Evolutionary conservation across 2,329 filamentous ascomycete species (phyloP).

Genomic region (Calonectria pteridis): DNA sequence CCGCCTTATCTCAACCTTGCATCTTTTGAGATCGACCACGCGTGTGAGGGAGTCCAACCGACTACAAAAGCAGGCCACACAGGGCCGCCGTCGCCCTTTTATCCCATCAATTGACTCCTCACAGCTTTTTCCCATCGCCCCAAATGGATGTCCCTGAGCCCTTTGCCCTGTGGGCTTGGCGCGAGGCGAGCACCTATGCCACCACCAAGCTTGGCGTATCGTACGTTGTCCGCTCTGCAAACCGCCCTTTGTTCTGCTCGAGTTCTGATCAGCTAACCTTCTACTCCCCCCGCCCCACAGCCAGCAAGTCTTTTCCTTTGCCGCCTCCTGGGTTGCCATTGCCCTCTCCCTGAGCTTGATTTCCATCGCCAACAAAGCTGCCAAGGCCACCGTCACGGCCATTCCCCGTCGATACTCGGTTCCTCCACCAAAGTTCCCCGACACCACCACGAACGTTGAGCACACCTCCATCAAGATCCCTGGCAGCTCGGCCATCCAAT

Average conservation of each 20-base stretch:
- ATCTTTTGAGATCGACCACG: neutral
- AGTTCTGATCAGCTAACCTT: constrained; percentile 3
- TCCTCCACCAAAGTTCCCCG: constrained; percentile 70
- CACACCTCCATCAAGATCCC: constrained; percentile 73
- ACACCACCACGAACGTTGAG: constrained; percentile 69
- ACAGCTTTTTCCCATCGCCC: constrained; percentile 2
- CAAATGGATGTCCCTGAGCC: constrained; percentile 37
- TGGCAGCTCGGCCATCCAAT: constrained; percentile 79
- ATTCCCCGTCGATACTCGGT: constrained; percentile 70
- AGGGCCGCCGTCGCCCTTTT: neutral
- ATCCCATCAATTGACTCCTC: constrained; percentile 12
- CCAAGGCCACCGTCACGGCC: constrained; percentile 42
- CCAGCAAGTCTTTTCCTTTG: constrained; percentile 44
- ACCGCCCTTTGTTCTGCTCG: neutral
- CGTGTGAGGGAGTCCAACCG: too few relatives aligned
- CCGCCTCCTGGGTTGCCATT: constrained; percentile 47
- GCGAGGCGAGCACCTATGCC: constrained; percentile 35
- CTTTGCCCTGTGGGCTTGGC: constrained; percentile 36
- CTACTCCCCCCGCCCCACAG: constrained; percentile 31
- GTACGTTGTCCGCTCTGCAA: constrained; percentile 31
- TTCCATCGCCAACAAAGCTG: constrained; percentile 41
- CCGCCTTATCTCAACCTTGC: constrained; percentile 5
- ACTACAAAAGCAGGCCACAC: neutral
- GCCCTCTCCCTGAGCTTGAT: constrained; percentile 48
- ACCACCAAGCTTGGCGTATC: constrained; percentile 40